phyloP scores from a whole-genome alignment of 2,329 filamentous ascomycete genomes.

The Thyridium curvatum region DNA sequence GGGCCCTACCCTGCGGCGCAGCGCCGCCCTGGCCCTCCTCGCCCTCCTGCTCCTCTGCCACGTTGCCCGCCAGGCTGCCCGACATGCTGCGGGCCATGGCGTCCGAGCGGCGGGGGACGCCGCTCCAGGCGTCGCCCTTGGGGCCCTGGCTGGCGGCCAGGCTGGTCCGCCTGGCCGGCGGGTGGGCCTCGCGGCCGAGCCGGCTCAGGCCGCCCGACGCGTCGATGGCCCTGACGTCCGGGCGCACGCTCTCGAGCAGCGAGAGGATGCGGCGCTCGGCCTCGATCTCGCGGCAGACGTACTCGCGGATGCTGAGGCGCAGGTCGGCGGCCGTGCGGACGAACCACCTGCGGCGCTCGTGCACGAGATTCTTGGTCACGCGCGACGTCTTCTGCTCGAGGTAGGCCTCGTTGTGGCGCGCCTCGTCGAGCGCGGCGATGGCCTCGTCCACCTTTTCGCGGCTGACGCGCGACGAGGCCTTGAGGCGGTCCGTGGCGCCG shows the following conservation, averaged over 20 bases:
- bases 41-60: constrained; percentile 56
- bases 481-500: constrained; percentile 80
- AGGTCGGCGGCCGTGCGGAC: constrained; percentile 79
- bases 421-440: constrained; percentile 85
- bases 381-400: constrained; percentile 80
- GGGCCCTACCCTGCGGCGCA: constrained; percentile 12
- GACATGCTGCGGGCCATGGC: constrained; percentile 76
- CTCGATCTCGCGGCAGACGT: constrained; percentile 91
- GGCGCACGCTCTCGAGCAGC: constrained; percentile 86
- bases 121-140: constrained; percentile 97
- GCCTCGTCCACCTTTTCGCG: constrained; percentile 97
- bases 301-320: constrained; percentile 78
- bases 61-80: constrained; percentile 60
- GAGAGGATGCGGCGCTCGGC: constrained; percentile 87
- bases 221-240: constrained; percentile 91
- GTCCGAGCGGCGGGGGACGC: constrained; percentile 69
- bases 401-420: constrained; percentile 72
- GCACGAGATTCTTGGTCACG: constrained; percentile 82
- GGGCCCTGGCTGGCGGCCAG: constrained; percentile 87
- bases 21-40: constrained; percentile 32
- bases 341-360: constrained; percentile 90
- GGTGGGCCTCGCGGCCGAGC: constrained; percentile 83
- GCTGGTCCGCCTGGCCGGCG: constrained; percentile 63
- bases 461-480: constrained; percentile 78
- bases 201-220: constrained; percentile 82